Evolutionary conservation across 371 early-diverging fungal genomes (phyloP), one percentile per base, ranked within the genome.

Genomic region (Globomyces sp.): DNA sequence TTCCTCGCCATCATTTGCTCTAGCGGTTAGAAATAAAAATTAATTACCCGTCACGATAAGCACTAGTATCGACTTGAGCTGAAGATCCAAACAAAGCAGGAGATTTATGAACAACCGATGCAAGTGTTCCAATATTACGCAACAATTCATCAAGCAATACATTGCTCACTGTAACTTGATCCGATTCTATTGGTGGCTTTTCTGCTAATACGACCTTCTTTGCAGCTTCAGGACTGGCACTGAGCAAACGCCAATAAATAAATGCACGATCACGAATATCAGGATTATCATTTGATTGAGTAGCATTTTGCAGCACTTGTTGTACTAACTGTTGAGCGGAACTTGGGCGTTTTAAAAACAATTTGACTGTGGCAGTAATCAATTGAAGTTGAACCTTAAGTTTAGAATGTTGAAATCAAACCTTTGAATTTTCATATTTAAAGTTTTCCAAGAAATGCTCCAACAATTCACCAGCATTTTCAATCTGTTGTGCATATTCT

Each of bases 231-330:
- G 96, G 96, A 71, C 93, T 92, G 2, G 93, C 90, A 3, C 95
- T 94, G 13, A 99, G 77, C 61, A 99, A 77, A 45, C 98, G 83
- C 97, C 98, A 97, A 77, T 99, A 99, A 62, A 99, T 91, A 70
- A 91, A 97, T 5, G 95, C 98, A 48, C 99, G 87, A 74, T 99
- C 99, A 58, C 99, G 87, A 58, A 98, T 85, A 76, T 98, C 98
- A 3, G 99, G 96, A 77, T 96, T 95, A 65, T 95, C 98, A 9
- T 86, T 86, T 43, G 89, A 89, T 69, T 96, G 92, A 8, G 98
- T 96, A 1, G 95, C 96, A 77, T 86, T 87, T 76, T 93, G 92
- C 41, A 99, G 82, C 10, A 97, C 88, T 69, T 90, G 85, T 57
- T 92, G 93, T 2, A 97, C 94, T 49, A 95, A 71, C 41, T 91